A percentile compares a stretch with the other conserved stretches of the same genome.
Conservation (phyloP, 192 early-diverging fungal species). For the Linnemannia zychae region DNA sequence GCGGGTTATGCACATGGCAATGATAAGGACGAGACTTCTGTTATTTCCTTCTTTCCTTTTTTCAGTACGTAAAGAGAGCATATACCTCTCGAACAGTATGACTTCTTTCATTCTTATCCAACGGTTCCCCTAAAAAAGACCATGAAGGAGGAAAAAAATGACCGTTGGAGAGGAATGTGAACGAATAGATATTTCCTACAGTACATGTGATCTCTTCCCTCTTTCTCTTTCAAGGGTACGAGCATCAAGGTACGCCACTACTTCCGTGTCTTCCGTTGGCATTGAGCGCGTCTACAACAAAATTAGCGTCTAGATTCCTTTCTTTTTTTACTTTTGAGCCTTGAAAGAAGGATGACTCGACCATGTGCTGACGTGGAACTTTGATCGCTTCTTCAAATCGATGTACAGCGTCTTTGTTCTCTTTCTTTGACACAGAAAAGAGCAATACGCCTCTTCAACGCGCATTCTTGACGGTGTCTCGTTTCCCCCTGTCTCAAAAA, state of each 20-base stretch:
- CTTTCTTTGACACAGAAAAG: too few relatives aligned
- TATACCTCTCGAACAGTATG: background rate
- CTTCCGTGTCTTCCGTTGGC: background rate
- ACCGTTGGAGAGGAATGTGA: background rate
- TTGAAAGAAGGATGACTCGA: background rate
- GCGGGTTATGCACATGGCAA: background rate
- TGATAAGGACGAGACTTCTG: background rate
- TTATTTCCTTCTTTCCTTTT: background rate
- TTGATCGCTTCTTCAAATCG: background rate
- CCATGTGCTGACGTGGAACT: background rate
- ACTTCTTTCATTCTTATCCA: background rate
- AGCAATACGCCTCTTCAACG: too few relatives aligned
- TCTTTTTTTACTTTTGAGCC: background rate
- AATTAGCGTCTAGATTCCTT: background rate
- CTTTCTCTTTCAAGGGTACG: background rate
- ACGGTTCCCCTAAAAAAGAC: background rate
- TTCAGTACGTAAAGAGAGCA: slow-evolving; percentile 9
- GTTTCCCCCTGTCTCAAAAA: too few relatives aligned
- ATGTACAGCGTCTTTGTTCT: background rate
- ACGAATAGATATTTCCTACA: background rate
- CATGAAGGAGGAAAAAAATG: background rate
- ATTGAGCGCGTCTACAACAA: background rate
- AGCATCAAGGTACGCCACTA: background rate
- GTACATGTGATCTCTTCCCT: background rate
- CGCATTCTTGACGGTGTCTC: too few relatives aligned